These are phyloP conservation scores for Gaeumannomyces sp. DNA, from an alignment of 2,329 filamentous ascomycete genomes.

Conservation along the genomic window DNA sequence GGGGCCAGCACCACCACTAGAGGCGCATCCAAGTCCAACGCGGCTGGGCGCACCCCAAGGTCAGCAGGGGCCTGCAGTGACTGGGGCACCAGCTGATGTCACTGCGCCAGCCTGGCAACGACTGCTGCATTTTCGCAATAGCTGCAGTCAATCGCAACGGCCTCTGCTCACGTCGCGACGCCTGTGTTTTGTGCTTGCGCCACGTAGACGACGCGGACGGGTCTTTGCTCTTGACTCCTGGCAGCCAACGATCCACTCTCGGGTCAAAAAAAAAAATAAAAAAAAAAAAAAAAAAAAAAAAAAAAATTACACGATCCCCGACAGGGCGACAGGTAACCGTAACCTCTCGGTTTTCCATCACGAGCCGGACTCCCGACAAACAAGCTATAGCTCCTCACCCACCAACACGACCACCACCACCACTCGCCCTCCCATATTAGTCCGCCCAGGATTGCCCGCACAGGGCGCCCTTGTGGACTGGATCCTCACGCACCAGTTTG, in stretches of 20 bases:
- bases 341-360: not conserved
- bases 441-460: slow-evolving; percentile 2
- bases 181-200: not conserved
- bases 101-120: not conserved
- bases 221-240: not conserved
- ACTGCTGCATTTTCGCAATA: not conserved
- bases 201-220: not conserved
- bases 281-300: not conserved
- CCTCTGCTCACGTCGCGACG: not conserved
- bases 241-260: not conserved
- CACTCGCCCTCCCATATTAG: not conserved
- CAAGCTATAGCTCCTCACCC: not conserved
- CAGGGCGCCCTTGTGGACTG: slow-evolving; percentile 6
- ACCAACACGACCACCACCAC: not conserved
- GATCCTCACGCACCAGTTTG: not conserved
- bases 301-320: not conserved
- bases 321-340: not conserved
- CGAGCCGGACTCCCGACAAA: not conserved
- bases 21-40: too few species aligned
- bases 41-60: too few species aligned
- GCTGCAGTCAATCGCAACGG: not conserved
- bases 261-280: not conserved
- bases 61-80: not conserved
- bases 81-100: not conserved
- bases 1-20: too few species aligned